Percentiles rank a stretch among this genome's conserved stretches.
Evolutionary conservation across 2,329 filamentous ascomycete genomes (phyloP).

Genomic region (Fusarium sp.): DNA sequence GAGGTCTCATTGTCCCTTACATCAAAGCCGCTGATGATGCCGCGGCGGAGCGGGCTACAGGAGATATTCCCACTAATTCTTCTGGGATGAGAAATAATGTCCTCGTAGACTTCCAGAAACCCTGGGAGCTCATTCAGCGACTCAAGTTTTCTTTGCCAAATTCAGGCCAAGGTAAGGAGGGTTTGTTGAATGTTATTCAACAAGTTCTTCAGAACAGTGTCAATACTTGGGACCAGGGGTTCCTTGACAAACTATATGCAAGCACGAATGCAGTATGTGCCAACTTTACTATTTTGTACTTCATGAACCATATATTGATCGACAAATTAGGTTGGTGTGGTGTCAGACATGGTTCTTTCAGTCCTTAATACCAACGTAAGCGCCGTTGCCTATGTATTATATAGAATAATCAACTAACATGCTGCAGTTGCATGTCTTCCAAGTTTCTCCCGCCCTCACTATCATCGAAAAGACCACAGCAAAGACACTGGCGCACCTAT

Average conservation of each 20-base stretch:
- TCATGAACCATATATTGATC: slow-evolving; percentile 12
- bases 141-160: slow-evolving; percentile 71
- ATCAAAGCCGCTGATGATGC: slow-evolving; percentile 78
- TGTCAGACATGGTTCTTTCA: slow-evolving; percentile 85
- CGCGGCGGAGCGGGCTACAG: slow-evolving; percentile 63
- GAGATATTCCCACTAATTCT: slow-evolving; percentile 60
- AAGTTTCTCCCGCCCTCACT: slow-evolving; percentile 90
- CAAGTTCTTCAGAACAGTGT: slow-evolving; percentile 86
- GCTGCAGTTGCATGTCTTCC: slow-evolving; percentile 78
- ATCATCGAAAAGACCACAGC: slow-evolving; percentile 89
- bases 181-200: slow-evolving; percentile 77
- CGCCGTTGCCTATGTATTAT: slow-evolving; percentile 7
- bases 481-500: slow-evolving; percentile 77
- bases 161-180: slow-evolving; percentile 75
- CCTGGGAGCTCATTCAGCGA: slow-evolving; percentile 67
- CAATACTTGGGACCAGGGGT: slow-evolving; percentile 99
- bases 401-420: slow-evolving; percentile 18
- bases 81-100: slow-evolving; percentile 63
- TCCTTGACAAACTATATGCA: slow-evolving; percentile 95
- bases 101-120: slow-evolving; percentile 74
- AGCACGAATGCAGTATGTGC: slow-evolving; percentile 80
- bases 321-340: slow-evolving; percentile 76
- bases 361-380: slow-evolving; percentile 89
- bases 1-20: slow-evolving; percentile 77
- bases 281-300: neutral